Evolutionary conservation across 2,329 filamentous ascomycete species (phyloP), one percentile per base, ranked within the genome.

Genomic region (Ophiosphaerella narmari): DNA sequence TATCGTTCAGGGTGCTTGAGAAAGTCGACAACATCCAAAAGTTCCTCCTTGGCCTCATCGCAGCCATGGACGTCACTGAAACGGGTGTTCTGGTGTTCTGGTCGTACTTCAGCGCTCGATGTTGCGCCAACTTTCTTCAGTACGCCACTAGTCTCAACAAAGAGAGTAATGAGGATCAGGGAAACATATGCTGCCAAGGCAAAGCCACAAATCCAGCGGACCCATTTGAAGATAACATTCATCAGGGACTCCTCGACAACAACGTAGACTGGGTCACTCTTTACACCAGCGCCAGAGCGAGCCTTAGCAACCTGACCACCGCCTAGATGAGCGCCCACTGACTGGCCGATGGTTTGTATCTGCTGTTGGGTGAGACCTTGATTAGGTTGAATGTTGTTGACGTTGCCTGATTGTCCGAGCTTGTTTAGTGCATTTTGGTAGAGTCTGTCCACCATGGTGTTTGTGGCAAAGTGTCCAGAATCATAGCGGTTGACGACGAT

Each of bases 51-150:
- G 57, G 94, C 94, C 75, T 99, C 95, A 58, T 97, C 92, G 62
- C 93, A 97, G 44, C 94, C 94, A 70, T 99, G 94, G 6, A 99
- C 94, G 71, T 99, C 94, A 50, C 82, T 83, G 77, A 99, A 99
- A 39, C 90, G 86, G 16, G 91, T 91, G 50, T 84, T 97, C 72
- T 99, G 94, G 63, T 92, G 87, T 73, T 97, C 90, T 7, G 94
- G 88, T 72, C 95, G 93, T 54, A 92, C 91, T 75, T 99, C 91
- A 53, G 89, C 90, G 62, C 86, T 86, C 49, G 87, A 84, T 2
- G 81, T 74, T 44, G 86, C 86, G 11, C 87, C 85, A 8, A 91
- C 86, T 53, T 91, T 92, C 74, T 91, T 91, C 62, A 96, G 77
- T 8, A 88, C 79, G 56, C 89, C 89, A 45, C 91, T 84, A 29